phyloP scores from a whole-genome alignment of 768 basidiomycete genomes.

The Fomitopsis serialis region DNA sequence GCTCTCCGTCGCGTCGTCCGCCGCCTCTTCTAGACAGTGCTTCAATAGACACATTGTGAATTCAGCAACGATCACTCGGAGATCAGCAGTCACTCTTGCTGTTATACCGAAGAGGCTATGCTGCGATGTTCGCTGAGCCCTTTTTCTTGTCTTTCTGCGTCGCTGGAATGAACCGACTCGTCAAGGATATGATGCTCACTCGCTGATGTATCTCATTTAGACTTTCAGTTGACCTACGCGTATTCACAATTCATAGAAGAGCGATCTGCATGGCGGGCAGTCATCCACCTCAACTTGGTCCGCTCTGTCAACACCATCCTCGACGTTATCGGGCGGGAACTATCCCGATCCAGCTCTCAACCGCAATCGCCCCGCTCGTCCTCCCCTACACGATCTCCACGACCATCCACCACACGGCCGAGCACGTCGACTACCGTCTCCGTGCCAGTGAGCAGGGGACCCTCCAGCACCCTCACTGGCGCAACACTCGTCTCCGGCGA shows the following conservation, averaged over 20 bases:
- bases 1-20: not conserved
- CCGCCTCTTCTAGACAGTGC: no score
- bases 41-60: no score
- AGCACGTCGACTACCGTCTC: not conserved
- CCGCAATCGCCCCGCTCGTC: not conserved
- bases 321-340: slow-evolving; percentile 47
- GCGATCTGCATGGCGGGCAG: slow-evolving; percentile 63
- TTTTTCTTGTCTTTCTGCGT: no score
- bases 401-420: not conserved
- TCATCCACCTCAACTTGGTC: slow-evolving; percentile 77
- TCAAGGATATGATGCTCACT: not conserved
- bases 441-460: not conserved
- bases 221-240: slow-evolving; percentile 75
- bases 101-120: no score
- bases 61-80: no score
- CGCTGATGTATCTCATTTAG: slow-evolving; percentile 23
- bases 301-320: slow-evolving; percentile 65
- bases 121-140: no score
- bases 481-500: not conserved
- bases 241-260: slow-evolving; percentile 66
- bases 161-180: no score
- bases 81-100: no score
- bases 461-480: not conserved
- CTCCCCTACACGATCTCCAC: not conserved
- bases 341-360: slow-evolving; percentile 3